phyloP scores from a whole-genome alignment of 345 rosid species.

The Sisymbrium altissimum region DNA sequence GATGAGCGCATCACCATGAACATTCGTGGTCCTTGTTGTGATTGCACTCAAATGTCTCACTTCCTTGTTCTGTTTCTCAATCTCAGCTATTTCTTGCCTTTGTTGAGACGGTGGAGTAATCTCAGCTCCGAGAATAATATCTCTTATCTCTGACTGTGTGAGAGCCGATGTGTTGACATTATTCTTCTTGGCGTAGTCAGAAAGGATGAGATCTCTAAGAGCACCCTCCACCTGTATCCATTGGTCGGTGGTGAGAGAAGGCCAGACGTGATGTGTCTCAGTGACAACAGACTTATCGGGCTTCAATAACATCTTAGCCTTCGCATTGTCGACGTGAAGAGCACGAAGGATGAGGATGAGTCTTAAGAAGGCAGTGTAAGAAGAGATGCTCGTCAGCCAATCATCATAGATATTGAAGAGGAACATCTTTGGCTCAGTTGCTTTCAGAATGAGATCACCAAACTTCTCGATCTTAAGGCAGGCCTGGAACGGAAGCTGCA shows the following conservation, averaged over 20 bases:
- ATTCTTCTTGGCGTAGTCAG: conserved; percentile 92
- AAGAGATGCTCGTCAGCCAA: conserved; percentile 44
- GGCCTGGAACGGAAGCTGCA: conserved; percentile 94
- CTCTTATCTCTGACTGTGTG: conserved; percentile 93
- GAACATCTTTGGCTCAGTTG: conserved; percentile 85
- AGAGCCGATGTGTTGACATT: conserved; percentile 87
- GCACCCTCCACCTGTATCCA: conserved; percentile 97
- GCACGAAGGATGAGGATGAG: conserved; percentile 91
- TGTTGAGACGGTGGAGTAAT: conserved; percentile 96
- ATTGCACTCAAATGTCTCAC: conserved; percentile 83
- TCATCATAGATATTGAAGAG: conserved; percentile 72
- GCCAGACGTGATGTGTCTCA: conserved; percentile 83
- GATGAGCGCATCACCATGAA: conserved; percentile 86
- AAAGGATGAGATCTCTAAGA: conserved; percentile 75
- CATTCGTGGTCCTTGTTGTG: conserved; percentile 81
- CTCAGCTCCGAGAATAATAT: conserved; percentile 94
- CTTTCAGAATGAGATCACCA: conserved; percentile 79
- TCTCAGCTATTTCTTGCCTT: conserved; percentile 92
- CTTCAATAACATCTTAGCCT: conserved; percentile 88
- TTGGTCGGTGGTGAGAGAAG: conserved; percentile 79
- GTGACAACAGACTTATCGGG: conserved; percentile 48
- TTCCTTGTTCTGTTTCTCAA: conserved; percentile 93
- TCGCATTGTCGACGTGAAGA: conserved; percentile 82
- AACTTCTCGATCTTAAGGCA: conserved; percentile 89
- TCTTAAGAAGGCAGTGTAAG: conserved; percentile 84